phyloP scores from a whole-genome alignment of 2,329 filamentous ascomycete genomes.

The Ophiocordyceps camponoti-leonardi region DNA sequence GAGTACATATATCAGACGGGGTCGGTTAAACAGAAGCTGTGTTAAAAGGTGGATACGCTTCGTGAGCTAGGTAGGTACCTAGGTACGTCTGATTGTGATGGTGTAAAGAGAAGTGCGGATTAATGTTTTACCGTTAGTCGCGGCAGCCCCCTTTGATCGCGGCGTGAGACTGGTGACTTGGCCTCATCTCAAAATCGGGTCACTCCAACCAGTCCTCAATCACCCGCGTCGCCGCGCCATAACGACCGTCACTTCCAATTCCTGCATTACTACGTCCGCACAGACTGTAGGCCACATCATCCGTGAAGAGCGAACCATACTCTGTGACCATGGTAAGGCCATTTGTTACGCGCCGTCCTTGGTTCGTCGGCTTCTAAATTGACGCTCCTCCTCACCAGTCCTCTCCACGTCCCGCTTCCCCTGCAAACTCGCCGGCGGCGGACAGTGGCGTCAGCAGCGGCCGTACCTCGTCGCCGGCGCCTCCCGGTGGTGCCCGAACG shows the following conservation, averaged over 20 bases:
- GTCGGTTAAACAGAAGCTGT: no score
- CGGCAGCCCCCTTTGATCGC: slow-evolving; percentile 7
- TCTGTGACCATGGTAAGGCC: background rate
- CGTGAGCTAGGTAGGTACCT: no score
- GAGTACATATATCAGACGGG: no score
- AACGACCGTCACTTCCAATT: background rate
- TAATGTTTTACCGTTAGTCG: slow-evolving; percentile 14
- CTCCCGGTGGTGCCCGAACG: slow-evolving; percentile 85
- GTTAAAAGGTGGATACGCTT: no score
- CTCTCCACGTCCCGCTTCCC: slow-evolving; percentile 43
- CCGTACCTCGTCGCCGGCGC: slow-evolving; percentile 71
- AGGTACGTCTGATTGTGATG: no score
- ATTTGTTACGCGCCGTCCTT: no score
- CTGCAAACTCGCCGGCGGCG: slow-evolving; percentile 35
- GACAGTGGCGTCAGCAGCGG: slow-evolving; percentile 52
- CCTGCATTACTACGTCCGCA: background rate
- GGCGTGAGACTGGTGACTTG: slow-evolving; percentile 18
- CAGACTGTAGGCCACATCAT: no score
- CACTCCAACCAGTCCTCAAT: background rate
- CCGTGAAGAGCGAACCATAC: background rate
- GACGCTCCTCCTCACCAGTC: slow-evolving; percentile 20
- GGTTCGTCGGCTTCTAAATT: background rate
- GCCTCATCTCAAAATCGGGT: slow-evolving; percentile 19
- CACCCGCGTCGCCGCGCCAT: background rate
- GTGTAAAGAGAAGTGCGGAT: slow-evolving; percentile 13